Conservation (phyloP, 169 alveolate genomes). For the Miamiensis avidus region DNA sequence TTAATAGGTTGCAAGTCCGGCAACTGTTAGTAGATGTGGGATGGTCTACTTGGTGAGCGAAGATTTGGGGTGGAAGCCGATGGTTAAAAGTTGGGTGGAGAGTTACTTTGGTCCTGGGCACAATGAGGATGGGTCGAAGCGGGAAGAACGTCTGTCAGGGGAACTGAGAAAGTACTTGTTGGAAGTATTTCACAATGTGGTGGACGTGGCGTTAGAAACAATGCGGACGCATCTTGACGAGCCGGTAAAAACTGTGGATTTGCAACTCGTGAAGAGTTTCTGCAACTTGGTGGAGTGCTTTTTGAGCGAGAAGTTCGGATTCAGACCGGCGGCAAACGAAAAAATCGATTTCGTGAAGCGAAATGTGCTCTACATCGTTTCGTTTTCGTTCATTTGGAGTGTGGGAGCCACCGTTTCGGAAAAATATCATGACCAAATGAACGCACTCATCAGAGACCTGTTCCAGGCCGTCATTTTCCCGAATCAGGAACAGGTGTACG, state of each 20-base stretch:
- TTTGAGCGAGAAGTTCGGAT: constrained; percentile 69
- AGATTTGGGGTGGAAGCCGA: constrained; percentile 83
- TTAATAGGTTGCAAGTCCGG: constrained; percentile 86
- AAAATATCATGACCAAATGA: constrained; percentile 62
- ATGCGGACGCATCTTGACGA: constrained; percentile 62
- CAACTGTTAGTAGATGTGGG: constrained; percentile 90
- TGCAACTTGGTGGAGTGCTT: constrained; percentile 82
- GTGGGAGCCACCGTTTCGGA: constrained; percentile 81
- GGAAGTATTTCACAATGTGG: constrained; percentile 53
- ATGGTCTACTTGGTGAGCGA: constrained; percentile 84
- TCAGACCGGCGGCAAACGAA: constrained; percentile 60
- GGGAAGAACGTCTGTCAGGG: too few relatives aligned
- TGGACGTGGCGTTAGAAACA: constrained; percentile 59
- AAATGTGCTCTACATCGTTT: constrained; percentile 58
- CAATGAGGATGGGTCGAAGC: constrained; percentile 20
- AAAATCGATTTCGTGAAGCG: constrained; percentile 63
- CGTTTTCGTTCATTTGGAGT: constrained; percentile 88
- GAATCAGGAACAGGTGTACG: constrained; percentile 66
- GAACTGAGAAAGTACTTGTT: constrained; percentile 40
- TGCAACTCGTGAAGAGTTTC: constrained; percentile 71
- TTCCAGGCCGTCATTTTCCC: constrained; percentile 77
- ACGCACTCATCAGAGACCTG: constrained; percentile 74
- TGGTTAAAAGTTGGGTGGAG: constrained; percentile 77
- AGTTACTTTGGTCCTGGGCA: constrained; percentile 38
- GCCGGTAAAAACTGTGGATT: constrained; percentile 74